Conservation (phyloP, 805 yeast genomes). For the Cyberlindnera nakhonratchasimensis region DNA sequence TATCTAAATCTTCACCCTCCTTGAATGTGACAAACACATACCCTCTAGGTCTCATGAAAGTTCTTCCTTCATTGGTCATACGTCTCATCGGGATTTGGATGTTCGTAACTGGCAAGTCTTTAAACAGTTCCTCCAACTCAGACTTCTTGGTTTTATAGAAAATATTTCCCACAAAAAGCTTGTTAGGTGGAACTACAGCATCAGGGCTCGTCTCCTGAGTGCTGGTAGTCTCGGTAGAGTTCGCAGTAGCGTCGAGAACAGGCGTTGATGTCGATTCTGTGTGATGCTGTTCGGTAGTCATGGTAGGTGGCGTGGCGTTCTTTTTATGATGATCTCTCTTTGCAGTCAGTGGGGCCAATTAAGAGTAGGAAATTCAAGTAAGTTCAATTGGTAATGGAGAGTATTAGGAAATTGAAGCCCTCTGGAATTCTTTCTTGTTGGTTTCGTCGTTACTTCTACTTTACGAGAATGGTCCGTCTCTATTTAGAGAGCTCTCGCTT, state of each 20-base stretch:
- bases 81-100: constrained; percentile 52
- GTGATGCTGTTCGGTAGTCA: no score
- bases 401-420: no score
- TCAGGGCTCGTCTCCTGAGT: neutral
- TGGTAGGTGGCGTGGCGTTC: neutral
- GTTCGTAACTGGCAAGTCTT: constrained; percentile 42
- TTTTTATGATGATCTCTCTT: neutral
- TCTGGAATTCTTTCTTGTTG: no score
- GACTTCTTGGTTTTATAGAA: constrained; percentile 60
- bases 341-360: neutral
- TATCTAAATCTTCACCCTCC: constrained; percentile 39
- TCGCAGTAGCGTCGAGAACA: neutral
- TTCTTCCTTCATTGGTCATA: constrained; percentile 32
- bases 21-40: constrained; percentile 56
- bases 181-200: constrained; percentile 31
- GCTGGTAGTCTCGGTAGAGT: neutral
- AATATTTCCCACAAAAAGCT: constrained; percentile 59
- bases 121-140: constrained; percentile 49
- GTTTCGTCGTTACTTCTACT: no score
- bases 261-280: neutral
- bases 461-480: no score
- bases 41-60: constrained; percentile 44
- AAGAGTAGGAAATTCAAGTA: neutral
- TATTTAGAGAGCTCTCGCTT: no score
- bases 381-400: neutral